Conservation (phyloP, 208 protist genomes). For the Trypanosomatidae sp. region DNA sequence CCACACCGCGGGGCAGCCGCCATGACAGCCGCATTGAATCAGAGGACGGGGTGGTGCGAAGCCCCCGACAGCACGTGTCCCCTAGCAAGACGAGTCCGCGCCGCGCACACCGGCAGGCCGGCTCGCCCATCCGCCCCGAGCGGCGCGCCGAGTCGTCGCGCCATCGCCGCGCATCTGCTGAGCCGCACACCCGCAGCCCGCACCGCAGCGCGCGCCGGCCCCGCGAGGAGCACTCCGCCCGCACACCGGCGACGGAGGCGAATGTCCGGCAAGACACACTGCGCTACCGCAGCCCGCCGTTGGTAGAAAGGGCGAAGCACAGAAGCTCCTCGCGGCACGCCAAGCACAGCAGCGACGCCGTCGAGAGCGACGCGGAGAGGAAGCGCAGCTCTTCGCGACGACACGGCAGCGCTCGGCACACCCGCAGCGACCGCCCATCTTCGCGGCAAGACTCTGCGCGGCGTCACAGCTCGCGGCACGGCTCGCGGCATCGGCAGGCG, state of each 20-base stretch:
- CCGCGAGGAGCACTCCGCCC: neutral
- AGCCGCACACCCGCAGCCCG: conserved; percentile 12
- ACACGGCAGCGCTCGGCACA: conserved; percentile 16
- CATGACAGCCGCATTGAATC: conserved; percentile 19
- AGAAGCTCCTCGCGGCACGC: conserved; percentile 8
- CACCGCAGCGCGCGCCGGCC: conserved; percentile 9
- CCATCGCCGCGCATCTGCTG: conserved; percentile 7
- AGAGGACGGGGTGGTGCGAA: conserved; percentile 16
- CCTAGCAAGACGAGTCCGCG: conserved; percentile 4
- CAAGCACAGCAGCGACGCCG: conserved; percentile 3
- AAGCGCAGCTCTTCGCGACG: conserved; percentile 4
- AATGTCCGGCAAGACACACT: conserved; percentile 25
- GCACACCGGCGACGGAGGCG: conserved; percentile 9
- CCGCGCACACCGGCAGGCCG: conserved; percentile 10
- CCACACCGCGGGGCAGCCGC: conserved; percentile 1
- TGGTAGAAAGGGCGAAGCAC: neutral
- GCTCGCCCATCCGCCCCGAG: conserved; percentile 19
- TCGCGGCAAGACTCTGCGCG: conserved; percentile 18
- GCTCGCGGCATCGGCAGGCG: conserved; percentile 2
- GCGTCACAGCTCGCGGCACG: conserved; percentile 4
- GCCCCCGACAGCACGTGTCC: conserved; percentile 7
- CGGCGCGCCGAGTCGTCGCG: conserved; percentile 11
- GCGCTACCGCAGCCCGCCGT: conserved; percentile 18
- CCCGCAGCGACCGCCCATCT: conserved; percentile 5
- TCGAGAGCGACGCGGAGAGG: conserved; percentile 1